Percentiles rank a stretch among this genome's conserved stretches.
These are phyloP conservation scores for Pseudocercospora pini-densiflorae DNA, from an alignment of 2,329 filamentous ascomycete species.

Conservation along the genomic window DNA sequence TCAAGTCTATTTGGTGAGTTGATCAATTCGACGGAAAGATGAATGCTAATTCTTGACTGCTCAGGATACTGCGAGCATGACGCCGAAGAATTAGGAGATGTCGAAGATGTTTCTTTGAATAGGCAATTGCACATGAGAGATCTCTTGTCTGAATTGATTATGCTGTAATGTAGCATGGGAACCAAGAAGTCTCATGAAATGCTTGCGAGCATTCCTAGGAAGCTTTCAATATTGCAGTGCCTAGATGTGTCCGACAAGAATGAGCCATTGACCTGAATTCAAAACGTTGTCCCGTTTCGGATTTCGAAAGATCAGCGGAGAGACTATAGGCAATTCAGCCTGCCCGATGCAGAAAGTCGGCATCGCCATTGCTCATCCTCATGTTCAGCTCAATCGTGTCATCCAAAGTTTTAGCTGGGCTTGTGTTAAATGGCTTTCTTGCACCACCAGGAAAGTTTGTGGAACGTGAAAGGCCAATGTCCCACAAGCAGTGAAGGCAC, in stretches of 20 bases:
- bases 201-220: not conserved
- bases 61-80: not conserved
- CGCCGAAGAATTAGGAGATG: not conserved
- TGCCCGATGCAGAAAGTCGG: too few relatives aligned
- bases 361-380: too few relatives aligned
- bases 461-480: too few relatives aligned
- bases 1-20: conserved; percentile 59
- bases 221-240: not conserved
- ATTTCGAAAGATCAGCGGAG: too few relatives aligned
- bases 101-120: not conserved
- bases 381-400: too few relatives aligned
- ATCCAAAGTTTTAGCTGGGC: too few relatives aligned
- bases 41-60: not conserved
- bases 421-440: too few relatives aligned
- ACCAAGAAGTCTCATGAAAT: not conserved
- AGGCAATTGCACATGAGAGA: not conserved
- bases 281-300: too few relatives aligned
- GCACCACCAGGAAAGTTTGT: too few relatives aligned
- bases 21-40: not conserved
- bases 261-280: not conserved
- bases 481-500: too few relatives aligned
- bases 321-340: too few relatives aligned
- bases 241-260: not conserved
- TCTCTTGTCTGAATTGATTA: too few relatives aligned
- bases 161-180: not conserved